Evolutionary conservation across 2,329 filamentous ascomycete genomes (phyloP).

Genomic region (Aspergillus fumigatus): DNA sequence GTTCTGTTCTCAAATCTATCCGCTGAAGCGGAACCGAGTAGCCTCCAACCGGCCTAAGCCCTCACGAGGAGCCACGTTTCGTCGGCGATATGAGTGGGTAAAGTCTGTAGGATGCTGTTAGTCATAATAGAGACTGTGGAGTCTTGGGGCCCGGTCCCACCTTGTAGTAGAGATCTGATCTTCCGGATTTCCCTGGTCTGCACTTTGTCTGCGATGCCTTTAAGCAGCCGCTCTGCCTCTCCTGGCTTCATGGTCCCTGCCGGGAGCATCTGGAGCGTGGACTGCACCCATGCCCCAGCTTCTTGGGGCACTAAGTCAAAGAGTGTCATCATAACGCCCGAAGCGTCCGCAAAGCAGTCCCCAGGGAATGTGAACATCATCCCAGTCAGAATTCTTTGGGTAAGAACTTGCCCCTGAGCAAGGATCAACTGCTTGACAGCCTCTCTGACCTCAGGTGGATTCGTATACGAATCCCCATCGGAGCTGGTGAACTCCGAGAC

Average conservation of each 20-base stretch:
- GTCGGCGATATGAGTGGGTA: conserved; percentile 85
- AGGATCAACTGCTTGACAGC: conserved; percentile 69
- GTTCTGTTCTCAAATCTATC: conserved; percentile 31
- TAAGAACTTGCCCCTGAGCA: conserved; percentile 68
- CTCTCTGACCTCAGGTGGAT: conserved; percentile 64
- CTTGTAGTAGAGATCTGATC: conserved; percentile 76
- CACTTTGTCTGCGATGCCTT: conserved; percentile 74
- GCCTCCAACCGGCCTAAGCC: conserved; percentile 84
- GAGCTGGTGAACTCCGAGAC: conserved; percentile 56
- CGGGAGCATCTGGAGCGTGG: conserved; percentile 79
- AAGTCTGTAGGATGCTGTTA: conserved; percentile 60
- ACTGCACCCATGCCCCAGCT: conserved; percentile 75
- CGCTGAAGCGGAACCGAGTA: conserved; percentile 75
- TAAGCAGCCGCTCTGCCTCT: conserved; percentile 76
- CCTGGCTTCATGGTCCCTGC: conserved; percentile 71
- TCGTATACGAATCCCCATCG: conserved; percentile 55
- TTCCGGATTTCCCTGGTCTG: conserved; percentile 66
- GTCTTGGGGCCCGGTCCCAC: conserved; percentile 16
- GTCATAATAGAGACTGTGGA: background rate
- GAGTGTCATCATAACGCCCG: conserved; percentile 81
- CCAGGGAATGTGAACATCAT: conserved; percentile 99
- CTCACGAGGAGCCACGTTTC: conserved; percentile 93
- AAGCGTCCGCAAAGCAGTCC: conserved; percentile 92
- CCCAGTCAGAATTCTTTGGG: conserved; percentile 86
- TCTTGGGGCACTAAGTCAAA: conserved; percentile 82